Conservation (phyloP, 768 basidiomycete species). For the Kwoniella newhampshirensis region DNA sequence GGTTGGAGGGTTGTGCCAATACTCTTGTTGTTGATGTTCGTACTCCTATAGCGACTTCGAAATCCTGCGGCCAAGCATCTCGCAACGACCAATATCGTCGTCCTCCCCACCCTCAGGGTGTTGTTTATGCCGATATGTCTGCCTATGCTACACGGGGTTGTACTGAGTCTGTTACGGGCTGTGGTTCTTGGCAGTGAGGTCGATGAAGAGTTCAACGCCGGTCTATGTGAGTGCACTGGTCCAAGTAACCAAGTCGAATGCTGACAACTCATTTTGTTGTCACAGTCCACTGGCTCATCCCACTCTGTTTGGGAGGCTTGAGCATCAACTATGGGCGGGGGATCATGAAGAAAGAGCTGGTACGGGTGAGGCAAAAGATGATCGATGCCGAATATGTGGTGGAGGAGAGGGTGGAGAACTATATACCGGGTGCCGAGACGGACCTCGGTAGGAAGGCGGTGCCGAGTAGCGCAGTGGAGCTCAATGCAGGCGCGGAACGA, state of each 20-base stretch:
- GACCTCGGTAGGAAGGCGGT: neutral
- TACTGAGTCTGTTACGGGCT: neutral
- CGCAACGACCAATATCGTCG: conserved; percentile 7
- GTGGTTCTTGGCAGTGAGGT: neutral
- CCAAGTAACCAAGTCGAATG: too few relatives aligned
- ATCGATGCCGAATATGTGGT: conserved; percentile 46
- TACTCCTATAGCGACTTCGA: conserved; percentile 6
- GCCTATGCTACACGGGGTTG: conserved; percentile 2
- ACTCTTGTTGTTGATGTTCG: neutral
- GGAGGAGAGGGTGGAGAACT: conserved; percentile 45
- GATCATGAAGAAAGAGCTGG: conserved; percentile 3
- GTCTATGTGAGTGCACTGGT: conserved; percentile 10
- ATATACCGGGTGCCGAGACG: conserved; percentile 20
- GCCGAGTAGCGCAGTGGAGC: neutral
- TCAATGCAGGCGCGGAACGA: neutral
- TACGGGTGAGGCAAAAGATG: conserved; percentile 21
- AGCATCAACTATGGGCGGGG: neutral
- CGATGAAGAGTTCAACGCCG: conserved; percentile 4
- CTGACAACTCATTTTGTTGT: too few relatives aligned
- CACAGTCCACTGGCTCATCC: conserved; percentile 19
- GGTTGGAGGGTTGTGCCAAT: neutral
- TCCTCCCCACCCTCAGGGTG: conserved; percentile 2
- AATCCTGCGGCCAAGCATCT: conserved; percentile 8
- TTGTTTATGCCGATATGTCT: neutral
- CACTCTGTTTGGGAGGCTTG: conserved; percentile 6